phyloP scores from a whole-genome alignment of 441 rosid genomes.

The Capsella rubella region DNA sequence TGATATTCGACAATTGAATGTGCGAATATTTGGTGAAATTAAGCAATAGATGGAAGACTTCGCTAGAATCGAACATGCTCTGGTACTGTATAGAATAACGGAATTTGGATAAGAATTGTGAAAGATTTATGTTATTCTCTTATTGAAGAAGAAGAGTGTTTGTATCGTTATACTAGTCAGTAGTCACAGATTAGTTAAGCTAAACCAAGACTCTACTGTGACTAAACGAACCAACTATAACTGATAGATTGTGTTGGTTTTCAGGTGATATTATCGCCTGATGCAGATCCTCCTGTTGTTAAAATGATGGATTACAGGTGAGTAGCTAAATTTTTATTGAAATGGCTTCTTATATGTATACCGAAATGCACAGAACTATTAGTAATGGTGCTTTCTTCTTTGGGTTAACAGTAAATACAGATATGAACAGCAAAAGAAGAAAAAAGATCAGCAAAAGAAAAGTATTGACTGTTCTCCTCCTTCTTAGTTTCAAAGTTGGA shows the following conservation, averaged over 20 bases:
- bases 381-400: conserved; percentile 34
- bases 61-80: not conserved
- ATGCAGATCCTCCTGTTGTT: conserved; percentile 95
- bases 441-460: conserved; percentile 85
- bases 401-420: conserved; percentile 67
- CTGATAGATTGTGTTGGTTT: conserved; percentile 26
- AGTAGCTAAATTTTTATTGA: conserved; percentile 10
- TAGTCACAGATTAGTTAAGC: not conserved
- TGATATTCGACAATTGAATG: not conserved
- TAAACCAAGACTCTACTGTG: too few species aligned
- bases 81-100: not conserved
- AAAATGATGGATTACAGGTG: conserved; percentile 92
- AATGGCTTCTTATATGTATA: not conserved
- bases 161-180: too few species aligned
- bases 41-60: not conserved
- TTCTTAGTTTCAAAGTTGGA: conserved; percentile 39
- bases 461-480: conserved; percentile 56
- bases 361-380: not conserved
- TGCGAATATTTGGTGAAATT: not conserved
- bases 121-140: not conserved
- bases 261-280: conserved; percentile 88
- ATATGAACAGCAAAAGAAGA: conserved; percentile 88
- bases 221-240: not conserved
- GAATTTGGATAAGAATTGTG: not conserved
- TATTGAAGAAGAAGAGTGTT: not conserved